Base-by-base conservation (phyloP, 306 rosid species). In the Medicago arabica region DNA sequence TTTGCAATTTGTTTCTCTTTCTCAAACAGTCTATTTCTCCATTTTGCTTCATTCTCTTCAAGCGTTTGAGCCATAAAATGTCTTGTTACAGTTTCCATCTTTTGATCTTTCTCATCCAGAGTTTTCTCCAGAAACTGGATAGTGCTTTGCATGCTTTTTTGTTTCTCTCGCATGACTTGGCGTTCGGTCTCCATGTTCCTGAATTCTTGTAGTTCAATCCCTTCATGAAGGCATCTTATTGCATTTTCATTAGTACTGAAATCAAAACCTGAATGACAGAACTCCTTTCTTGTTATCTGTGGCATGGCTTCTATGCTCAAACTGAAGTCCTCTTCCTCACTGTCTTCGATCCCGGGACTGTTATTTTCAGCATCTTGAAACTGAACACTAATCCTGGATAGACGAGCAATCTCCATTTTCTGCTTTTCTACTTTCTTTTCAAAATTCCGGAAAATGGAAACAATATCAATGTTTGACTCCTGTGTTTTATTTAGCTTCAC, bases 151-250 rank as follows among this genome's bases (percentile, higher is more conserved):
- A 83, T 50, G 69, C 64, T 78, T 67, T 50, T 78, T 51, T 78
- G 79, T 23, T 62, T 80, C 71, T 76, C 80, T 44, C 80, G 83
- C 78, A 80, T 74, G 64, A 23, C 58, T 59, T 16, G 77, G 49
- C 60, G 77, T 67, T 78, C 82, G 40, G 64, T 67, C 75, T 83
- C 80, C 75, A 66, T 60, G 74, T 23, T 79, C 79, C 72, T 18
- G 49, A 75, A 67, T 61, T 82, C 82, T 67, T 82, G 78, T 50
- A 71, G 71, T 71, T 78, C 85, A 68, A 82, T 79, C 67, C 82
- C 86, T 77, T 86, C 86, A 75, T 79, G 83, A 67, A 82, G 74
- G 49, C 77, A 63, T 63, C 63, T 77, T 73, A 77, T 76, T 62
- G 85, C 75, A 74, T 73, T 81, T 71, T 36, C 85, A 75, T 41